Evolutionary conservation across 2,329 filamentous ascomycete genomes (phyloP), one percentile per base, ranked within the genome.

Genomic region (Albophoma yamanashiensis): DNA sequence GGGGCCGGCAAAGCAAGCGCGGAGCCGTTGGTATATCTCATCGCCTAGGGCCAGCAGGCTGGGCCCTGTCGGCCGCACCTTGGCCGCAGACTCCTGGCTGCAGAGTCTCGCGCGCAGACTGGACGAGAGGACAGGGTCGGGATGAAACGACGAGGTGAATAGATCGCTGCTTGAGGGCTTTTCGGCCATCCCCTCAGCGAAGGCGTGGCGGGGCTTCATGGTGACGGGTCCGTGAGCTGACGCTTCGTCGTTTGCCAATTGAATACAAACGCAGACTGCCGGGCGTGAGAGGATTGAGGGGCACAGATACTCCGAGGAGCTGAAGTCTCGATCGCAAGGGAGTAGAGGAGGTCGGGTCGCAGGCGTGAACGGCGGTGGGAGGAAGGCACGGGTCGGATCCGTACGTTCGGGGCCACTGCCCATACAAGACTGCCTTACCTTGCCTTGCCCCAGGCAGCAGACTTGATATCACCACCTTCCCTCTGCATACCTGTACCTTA

Each of bases 41-140:
- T 59, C 59, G 38, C 62, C 63, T 0, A 58, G 58, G 2, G 59
- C 27, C 1, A 56, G 36, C 11, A 62, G 58, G 12, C 50, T 5
- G 4, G 63, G 61, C 9, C 61, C 60, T 6, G 56, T 52, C 7
- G 59, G 55, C 5, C 40, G n/a, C 5, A 31, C 45, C 43, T 47
- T 38, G 38, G 36, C n/a, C 3, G 31, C 39, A 2, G 55, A 61
- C 2, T 67, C 65, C 3, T 65, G 62, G 15, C 66, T 71, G 12
- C 67, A 66, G 15, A 73, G 65, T 9, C 70, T 69, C 40, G 66
- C 67, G 25, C 70, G 67, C 1, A 73, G 57, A 0, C 64, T 69
- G 0, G 67, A 67, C 0, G 68, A 65, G n/a, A 64, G 66, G 34
- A 27, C 57, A 15, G 52, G 53, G 34, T 56, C 47, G n/a, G 55